Evolutionary conservation across 169 alveolate genomes (phyloP).

Genomic region (Cryptosporidium ubiquitum): DNA sequence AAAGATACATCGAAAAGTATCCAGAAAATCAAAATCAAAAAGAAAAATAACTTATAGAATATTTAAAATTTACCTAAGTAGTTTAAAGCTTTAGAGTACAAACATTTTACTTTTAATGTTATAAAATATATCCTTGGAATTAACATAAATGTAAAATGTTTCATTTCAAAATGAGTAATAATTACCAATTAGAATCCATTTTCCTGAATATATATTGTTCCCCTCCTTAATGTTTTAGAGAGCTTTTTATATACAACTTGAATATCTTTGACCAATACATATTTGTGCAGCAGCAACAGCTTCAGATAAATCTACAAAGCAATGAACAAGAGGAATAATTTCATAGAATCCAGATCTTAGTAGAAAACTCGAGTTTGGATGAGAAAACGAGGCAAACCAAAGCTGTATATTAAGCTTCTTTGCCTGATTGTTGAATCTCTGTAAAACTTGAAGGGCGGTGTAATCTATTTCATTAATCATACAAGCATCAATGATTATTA

Average conservation of each 20-base stretch:
- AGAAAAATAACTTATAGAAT: not conserved
- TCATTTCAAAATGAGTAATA: not conserved
- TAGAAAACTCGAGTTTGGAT: slow-evolving; percentile 47
- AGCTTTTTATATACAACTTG: not conserved
- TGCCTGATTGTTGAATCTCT: slow-evolving; percentile 18
- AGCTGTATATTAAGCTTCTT: slow-evolving; percentile 13
- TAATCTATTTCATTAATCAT: slow-evolving; percentile 64
- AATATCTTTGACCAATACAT: slow-evolving; percentile 13
- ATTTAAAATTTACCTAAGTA: not conserved
- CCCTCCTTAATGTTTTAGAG: not conserved
- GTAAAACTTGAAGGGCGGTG: slow-evolving; percentile 40
- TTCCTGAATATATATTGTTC: not conserved
- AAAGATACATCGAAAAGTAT: slow-evolving; percentile 37
- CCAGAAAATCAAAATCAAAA: not conserved
- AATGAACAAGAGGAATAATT: slow-evolving; percentile 62
- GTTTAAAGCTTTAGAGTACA: slow-evolving; percentile 15
- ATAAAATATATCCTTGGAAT: not conserved
- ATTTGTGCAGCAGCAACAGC: slow-evolving; percentile 71
- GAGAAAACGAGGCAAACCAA: slow-evolving; percentile 66
- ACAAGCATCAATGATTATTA: slow-evolving; percentile 54
- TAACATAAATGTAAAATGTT: not conserved
- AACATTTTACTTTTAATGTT: not conserved
- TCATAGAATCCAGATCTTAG: slow-evolving; percentile 67
- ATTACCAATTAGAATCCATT: not conserved
- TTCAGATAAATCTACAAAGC: slow-evolving; percentile 67